Base-by-base conservation (phyloP, 345 rosid species). In the Firmiana major region DNA sequence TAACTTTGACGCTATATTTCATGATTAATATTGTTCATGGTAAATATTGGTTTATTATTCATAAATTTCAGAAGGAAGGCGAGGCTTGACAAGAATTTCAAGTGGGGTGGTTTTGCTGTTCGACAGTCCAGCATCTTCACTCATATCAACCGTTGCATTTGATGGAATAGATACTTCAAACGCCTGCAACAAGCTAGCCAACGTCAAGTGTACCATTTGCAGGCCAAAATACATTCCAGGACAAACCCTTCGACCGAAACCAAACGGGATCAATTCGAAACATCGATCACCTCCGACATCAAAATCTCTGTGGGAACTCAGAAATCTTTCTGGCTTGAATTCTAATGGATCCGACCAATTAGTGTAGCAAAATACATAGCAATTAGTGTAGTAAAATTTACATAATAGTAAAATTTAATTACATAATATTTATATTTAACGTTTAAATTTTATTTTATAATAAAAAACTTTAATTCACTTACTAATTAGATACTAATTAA, bases 291-390 rank as follows among this genome's bases (percentile, higher is more conserved):
- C 59, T 19, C 63, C 36, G 3, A 72, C 3, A 34, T 72, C 75
- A 10, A 19, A 10, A 17, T 51, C 42, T 53, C 17, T 53, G 21
- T 72, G 7, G 10, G 17, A 53, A 0, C 11, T 22, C 59, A 72
- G 15, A 36, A 72, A 72, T n/a, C 75, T 72, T 55, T 72, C 75
- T 6, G 75, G 75, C 45, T 31, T 72, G 46, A 72, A 72, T n/a
- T 51, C 63, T 34, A 55, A 40, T 13, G 76, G 76, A 9, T 57
- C 53, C 15, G 48, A 15, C 76, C 76, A 57, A 0, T n/a, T n/a
- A n/a, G n/a, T n/a, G n/a, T n/a, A 73, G 36, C 36, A 1, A 31
- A 31, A 31, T 31, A 31, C 3, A 31, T 31, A n/a, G n/a, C n/a
- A n/a, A n/a, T n/a, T n/a, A n/a, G n/a, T n/a, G n/a, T n/a, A n/a